phyloP scores from a whole-genome alignment of 2,329 filamentous ascomycete species.

The Penicillium decumbens region DNA sequence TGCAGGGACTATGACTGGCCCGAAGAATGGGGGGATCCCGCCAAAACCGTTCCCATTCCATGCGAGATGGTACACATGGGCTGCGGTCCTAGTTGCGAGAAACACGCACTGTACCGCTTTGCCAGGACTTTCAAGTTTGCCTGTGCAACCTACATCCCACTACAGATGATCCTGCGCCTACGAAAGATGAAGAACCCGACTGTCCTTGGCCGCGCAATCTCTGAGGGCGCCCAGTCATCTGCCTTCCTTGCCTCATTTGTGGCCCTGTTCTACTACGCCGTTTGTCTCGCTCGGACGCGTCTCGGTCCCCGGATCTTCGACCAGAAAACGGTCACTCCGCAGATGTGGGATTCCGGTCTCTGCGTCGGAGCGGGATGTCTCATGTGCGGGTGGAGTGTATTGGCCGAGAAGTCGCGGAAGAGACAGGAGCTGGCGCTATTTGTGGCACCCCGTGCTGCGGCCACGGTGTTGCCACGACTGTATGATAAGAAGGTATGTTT shows the following conservation, averaged over 20 bases:
- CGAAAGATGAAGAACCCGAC: conserved; percentile 44
- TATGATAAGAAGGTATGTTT: conserved; percentile 52
- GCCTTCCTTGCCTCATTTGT: conserved; percentile 75
- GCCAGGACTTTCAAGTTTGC: conserved; percentile 66
- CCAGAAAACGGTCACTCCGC: conserved; percentile 48
- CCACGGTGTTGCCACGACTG: conserved; percentile 66
- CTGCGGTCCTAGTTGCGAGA: conserved; percentile 64
- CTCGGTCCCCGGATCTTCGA: conserved; percentile 66
- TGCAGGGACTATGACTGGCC: conserved; percentile 67
- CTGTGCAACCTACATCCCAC: conserved; percentile 69
- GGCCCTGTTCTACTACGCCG: conserved; percentile 75
- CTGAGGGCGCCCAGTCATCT: conserved; percentile 65
- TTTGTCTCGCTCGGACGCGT: conserved; percentile 71
- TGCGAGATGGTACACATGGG: conserved; percentile 84
- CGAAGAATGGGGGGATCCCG: conserved; percentile 67
- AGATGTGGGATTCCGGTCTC: conserved; percentile 56
- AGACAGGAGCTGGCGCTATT: conserved; percentile 74
- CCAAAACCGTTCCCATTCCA: conserved; percentile 64
- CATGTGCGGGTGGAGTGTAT: conserved; percentile 75
- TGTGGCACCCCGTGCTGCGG: conserved; percentile 71
- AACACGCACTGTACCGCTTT: conserved; percentile 66
- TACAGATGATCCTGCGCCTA: conserved; percentile 64
- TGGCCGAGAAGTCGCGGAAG: conserved; percentile 62
- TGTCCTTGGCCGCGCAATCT: conserved; percentile 49
- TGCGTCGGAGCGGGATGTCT: conserved; percentile 69